A percentile compares a stretch with the other conserved stretches of the same genome.
Conservation (phyloP, 441 rosid genomes). For the Populus trichocarpa region DNA sequence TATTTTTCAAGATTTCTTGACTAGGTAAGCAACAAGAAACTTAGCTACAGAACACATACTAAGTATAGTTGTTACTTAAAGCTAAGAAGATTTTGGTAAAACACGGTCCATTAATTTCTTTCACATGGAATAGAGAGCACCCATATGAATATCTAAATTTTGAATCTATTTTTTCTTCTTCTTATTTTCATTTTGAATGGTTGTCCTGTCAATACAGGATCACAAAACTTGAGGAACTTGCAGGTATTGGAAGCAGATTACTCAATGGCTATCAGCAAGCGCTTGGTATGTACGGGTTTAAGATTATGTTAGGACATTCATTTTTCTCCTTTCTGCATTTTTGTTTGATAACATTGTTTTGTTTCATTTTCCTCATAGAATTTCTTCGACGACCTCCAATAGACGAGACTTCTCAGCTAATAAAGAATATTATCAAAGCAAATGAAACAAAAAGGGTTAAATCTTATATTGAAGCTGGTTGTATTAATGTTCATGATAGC, state of each 20-base stretch:
- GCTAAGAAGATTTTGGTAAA: background rate
- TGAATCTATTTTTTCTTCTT: background rate
- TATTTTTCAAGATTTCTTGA: constrained; percentile 52
- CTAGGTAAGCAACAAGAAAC: constrained; percentile 32
- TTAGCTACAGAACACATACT: background rate
- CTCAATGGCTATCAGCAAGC: constrained; percentile 66
- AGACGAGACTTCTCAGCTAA: constrained; percentile 42
- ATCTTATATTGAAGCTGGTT: constrained; percentile 61
- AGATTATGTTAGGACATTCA: background rate
- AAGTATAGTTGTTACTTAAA: background rate
- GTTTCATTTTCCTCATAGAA: constrained; percentile 31
- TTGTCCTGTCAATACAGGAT: constrained; percentile 35
- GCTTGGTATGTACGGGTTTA: constrained; percentile 41
- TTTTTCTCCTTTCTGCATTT: background rate
- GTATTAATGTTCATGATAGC: constrained; percentile 42
- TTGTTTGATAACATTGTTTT: background rate
- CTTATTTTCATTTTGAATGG: background rate
- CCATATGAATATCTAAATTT: background rate
- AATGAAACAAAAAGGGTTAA: constrained; percentile 62
- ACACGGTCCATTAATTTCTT: background rate
- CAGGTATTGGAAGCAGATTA: constrained; percentile 40
- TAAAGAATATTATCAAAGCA: constrained; percentile 45
- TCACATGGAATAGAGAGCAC: background rate
- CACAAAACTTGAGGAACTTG: constrained; percentile 64
- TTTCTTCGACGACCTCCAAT: constrained; percentile 65